Percentiles rank a stretch among this genome's conserved stretches.
These are phyloP conservation scores for Kodamaea neixiangensis DNA, from an alignment of 805 yeast species.

Conservation along the genomic window DNA sequence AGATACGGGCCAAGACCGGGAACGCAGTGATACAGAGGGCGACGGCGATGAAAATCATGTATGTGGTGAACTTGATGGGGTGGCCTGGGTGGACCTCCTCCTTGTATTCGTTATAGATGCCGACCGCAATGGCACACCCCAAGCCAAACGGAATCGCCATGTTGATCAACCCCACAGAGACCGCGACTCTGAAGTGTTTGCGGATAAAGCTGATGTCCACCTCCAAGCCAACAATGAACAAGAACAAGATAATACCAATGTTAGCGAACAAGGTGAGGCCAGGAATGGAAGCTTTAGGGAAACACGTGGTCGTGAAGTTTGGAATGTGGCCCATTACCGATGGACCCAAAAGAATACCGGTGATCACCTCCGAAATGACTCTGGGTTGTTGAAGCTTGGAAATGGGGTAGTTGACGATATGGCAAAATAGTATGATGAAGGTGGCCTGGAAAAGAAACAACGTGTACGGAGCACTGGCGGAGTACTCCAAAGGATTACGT, in stretches of 20 bases:
- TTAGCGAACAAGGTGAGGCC: conserved; percentile 70
- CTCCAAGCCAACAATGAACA: conserved; percentile 78
- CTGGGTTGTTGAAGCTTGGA: conserved; percentile 68
- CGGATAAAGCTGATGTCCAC: conserved; percentile 68
- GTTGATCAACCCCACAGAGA: conserved; percentile 67
- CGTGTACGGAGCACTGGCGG: conserved; percentile 61
- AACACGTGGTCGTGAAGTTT: conserved; percentile 61
- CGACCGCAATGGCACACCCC: conserved; percentile 72
- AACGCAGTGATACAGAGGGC: conserved; percentile 85
- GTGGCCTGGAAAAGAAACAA: conserved; percentile 70
- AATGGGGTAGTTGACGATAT: conserved; percentile 60
- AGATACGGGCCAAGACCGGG: conserved; percentile 78
- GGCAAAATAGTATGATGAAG: conserved; percentile 60
- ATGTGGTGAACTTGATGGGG: conserved; percentile 62
- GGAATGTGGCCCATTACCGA: conserved; percentile 74
- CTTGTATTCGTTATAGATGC: conserved; percentile 59
- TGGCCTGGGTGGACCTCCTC: conserved; percentile 19
- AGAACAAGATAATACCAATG: conserved; percentile 69
- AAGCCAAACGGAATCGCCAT: conserved; percentile 80
- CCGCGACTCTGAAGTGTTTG: conserved; percentile 60
- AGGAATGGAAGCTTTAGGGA: conserved; percentile 63
- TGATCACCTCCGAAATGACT: conserved; percentile 78
- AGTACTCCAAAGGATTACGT: conserved; percentile 63
- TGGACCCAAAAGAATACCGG: conserved; percentile 77
- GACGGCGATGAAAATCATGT: conserved; percentile 77